Percentiles rank a stretch among this genome's conserved stretches.
phyloP scores from a whole-genome alignment of 441 rosid genomes.

The Arabidopsis lyrata region DNA sequence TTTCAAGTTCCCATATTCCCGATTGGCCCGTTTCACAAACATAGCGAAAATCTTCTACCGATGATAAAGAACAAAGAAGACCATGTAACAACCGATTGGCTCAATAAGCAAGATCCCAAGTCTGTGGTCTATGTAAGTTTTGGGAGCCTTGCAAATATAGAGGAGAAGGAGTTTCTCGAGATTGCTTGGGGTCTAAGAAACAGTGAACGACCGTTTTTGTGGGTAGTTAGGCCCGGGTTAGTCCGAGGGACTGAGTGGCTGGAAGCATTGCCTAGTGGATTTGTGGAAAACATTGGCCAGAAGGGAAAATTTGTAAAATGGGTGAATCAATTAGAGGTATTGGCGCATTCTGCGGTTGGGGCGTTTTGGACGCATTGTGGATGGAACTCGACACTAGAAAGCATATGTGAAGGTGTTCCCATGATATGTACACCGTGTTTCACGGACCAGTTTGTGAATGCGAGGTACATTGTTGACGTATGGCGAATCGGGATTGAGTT shows the following conservation, averaged over 20 bases:
- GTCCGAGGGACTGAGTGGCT: constrained; percentile 50
- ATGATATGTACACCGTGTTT: constrained; percentile 59
- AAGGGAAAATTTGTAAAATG: constrained; percentile 55
- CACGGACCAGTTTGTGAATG: constrained; percentile 51
- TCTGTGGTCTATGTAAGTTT: constrained; percentile 58
- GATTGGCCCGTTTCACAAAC: constrained; percentile 58
- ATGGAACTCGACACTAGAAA: constrained; percentile 48
- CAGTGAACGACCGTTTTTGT: constrained; percentile 47
- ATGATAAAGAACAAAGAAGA: constrained; percentile 45
- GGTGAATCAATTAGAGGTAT: constrained; percentile 54
- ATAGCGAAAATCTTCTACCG: constrained; percentile 38
- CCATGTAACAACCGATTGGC: constrained; percentile 47
- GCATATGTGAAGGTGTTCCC: constrained; percentile 59
- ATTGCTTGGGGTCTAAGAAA: constrained; percentile 49
- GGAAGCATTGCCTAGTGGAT: constrained; percentile 44
- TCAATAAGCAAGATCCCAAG: constrained; percentile 48
- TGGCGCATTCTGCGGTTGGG: constrained; percentile 50
- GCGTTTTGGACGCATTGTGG: constrained; percentile 45
- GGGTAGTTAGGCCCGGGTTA: constrained; percentile 56
- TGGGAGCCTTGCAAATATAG: constrained; percentile 52
- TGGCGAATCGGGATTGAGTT: constrained; percentile 53
- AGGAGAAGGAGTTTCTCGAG: constrained; percentile 49
- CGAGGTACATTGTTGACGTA: constrained; percentile 50
- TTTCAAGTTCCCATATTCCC: constrained; percentile 48
- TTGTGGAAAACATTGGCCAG: constrained; percentile 41